These are phyloP conservation scores for Basipetospora sp. DNA, from an alignment of 2,329 filamentous ascomycete species.

Conservation along the genomic window DNA sequence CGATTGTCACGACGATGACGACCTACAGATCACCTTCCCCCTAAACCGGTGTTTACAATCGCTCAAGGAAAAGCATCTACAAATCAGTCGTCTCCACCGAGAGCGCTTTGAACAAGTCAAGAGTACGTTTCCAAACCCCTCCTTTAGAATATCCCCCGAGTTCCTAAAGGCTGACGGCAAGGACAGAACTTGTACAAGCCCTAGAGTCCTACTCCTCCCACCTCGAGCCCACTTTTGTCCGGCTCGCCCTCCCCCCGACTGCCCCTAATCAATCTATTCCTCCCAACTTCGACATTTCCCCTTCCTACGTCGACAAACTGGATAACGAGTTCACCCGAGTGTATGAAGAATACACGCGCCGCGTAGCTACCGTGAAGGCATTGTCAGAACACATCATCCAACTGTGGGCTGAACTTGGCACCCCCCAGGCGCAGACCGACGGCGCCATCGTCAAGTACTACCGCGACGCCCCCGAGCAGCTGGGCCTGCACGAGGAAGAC, in stretches of 20 bases:
- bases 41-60: conserved; percentile 62
- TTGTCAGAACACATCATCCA: conserved; percentile 76
- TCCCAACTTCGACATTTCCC: conserved; percentile 81
- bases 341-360: conserved; percentile 88
- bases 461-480: conserved; percentile 79
- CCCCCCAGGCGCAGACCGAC: conserved; percentile 85
- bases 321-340: conserved; percentile 86
- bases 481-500: conserved; percentile 83
- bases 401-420: conserved; percentile 90
- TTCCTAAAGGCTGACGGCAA: conserved; percentile 7
- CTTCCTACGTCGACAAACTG: conserved; percentile 69
- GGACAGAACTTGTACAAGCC: conserved; percentile 72
- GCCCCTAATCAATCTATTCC: conserved; percentile 61
- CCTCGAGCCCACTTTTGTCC: conserved; percentile 76
- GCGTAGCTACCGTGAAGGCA: conserved; percentile 59
- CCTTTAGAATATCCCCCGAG: not conserved
- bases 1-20: conserved; percentile 51
- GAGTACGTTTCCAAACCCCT: conserved; percentile 41
- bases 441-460: conserved; percentile 75
- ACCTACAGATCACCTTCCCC: conserved; percentile 67
- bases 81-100: conserved; percentile 67
- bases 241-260: conserved; percentile 71
- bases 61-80: conserved; percentile 73
- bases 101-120: conserved; percentile 92
- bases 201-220: conserved; percentile 94